A percentile compares a stretch with the other conserved stretches of the same genome.
These are phyloP conservation scores for Thinopyrum obtusiflorum DNA, from an alignment of 202 grass and related monocot genomes.

Conservation along the genomic window DNA sequence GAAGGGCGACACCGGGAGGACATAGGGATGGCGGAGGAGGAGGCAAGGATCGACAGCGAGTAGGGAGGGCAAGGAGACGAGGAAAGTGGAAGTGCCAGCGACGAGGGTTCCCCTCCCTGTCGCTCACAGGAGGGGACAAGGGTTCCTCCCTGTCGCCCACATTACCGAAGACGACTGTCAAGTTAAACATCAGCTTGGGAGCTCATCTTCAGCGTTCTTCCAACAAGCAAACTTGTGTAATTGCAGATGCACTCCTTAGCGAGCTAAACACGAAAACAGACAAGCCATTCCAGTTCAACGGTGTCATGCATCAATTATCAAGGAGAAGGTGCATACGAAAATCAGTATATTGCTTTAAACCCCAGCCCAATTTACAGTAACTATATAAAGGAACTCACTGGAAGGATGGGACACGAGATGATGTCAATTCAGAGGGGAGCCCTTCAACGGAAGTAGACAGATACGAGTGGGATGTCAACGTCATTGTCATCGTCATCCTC, in stretches of 20 bases:
- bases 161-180: too few relatives aligned
- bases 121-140: too few relatives aligned
- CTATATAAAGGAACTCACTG: not conserved
- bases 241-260: not conserved
- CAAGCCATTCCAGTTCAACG: not conserved
- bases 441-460: conserved; percentile 68
- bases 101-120: too few relatives aligned
- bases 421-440: not conserved
- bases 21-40: too few relatives aligned
- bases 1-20: too few relatives aligned
- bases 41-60: too few relatives aligned
- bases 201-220: not conserved
- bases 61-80: too few relatives aligned
- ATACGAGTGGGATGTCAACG: conserved; percentile 80
- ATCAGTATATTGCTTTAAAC: not conserved
- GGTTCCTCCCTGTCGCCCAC: too few relatives aligned
- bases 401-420: not conserved
- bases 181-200: too few relatives aligned
- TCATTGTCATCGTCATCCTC: conserved; percentile 90
- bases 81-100: too few relatives aligned
- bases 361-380: not conserved
- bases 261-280: not conserved
- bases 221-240: not conserved
- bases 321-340: not conserved
- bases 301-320: conserved; percentile 7